Base-by-base conservation (phyloP, 139 green algal species). In the Closterium sp. region DNA sequence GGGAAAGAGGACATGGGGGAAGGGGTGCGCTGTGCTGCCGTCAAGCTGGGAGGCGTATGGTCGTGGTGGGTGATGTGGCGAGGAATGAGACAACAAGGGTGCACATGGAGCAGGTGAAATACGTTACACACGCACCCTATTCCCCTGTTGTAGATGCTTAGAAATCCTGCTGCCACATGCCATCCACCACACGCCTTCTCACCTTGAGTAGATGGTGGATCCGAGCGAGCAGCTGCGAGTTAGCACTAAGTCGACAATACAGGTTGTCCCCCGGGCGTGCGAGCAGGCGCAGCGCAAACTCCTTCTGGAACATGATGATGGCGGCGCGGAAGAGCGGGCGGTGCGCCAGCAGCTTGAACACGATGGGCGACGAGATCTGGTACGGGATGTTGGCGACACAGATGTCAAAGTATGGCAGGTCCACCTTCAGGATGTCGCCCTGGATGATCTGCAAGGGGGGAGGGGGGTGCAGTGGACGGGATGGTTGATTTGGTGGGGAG, bases 381-480 rank as follows among this genome's bases (percentile, higher is more conserved):
- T 99, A 99, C 4, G 98, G 98, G 89, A 99, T 99, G 96, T 99
- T 99, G 89, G 98, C 98, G 29, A 99, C 98, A 94, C 98, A 99
- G 17, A 99, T 93, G 96, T 99, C 98, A 96, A 99, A 99, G 96
- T 99, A 99, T 3, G 98, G 98, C 91, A 99, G 96, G 30, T 99
- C 96, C 10, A 96, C 93, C 93, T 97, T 96, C 92, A 97, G 90
- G 9, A 97, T 94, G 92, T 99, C 98, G 7, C 96, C 97, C 86
- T 99, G 97, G 90, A 99, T 99, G 93, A 99, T 97, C 95, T 98
- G 89, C 28, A 3, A 9, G 3, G 29, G 70, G 88, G 2, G 4
- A 19, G 32, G 4, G 4, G 2, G 30, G 19, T n/a, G n/a, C n/a
- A n/a, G 30, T 9, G 2, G 32, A 4, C 4, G 32, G 32, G 32